These are phyloP conservation scores for Petunia secreta DNA, from an alignment of 257 asterid species.

Conservation along the genomic window DNA sequence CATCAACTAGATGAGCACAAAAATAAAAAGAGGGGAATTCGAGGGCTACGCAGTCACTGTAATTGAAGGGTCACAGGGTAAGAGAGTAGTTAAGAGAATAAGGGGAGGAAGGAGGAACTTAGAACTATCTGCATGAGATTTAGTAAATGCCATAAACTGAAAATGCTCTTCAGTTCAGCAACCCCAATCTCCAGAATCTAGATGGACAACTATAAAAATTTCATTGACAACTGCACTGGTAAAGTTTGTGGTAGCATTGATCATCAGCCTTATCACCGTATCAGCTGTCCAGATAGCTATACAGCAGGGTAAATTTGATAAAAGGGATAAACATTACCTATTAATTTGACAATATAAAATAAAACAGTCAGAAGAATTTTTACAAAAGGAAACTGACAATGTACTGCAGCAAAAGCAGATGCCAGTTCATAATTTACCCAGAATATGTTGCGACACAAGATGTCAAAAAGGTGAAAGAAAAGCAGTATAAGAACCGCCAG, in stretches of 20 bases:
- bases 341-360: not conserved
- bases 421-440: conserved; percentile 23
- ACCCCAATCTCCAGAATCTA: not conserved
- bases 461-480: conserved; percentile 51
- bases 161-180: too few species aligned
- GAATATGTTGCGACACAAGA: not conserved
- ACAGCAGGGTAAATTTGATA: not conserved
- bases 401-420: conserved; percentile 21
- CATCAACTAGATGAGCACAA: too few species aligned
- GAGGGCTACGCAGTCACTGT: too few species aligned
- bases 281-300: not conserved
- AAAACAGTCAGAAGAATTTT: not conserved
- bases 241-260: not conserved
- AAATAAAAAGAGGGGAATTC: too few species aligned
- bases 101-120: too few species aligned
- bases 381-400: not conserved
- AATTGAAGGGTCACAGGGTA: not conserved
- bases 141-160: too few species aligned
- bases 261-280: not conserved
- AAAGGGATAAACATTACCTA: not conserved
- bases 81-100: too few species aligned
- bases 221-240: not conserved
- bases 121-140: too few species aligned
- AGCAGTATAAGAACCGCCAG: conserved; percentile 60
- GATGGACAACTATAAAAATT: not conserved